Conservation (phyloP, 2,329 filamentous ascomycete genomes). For the Drechslerella coelobrocha region DNA sequence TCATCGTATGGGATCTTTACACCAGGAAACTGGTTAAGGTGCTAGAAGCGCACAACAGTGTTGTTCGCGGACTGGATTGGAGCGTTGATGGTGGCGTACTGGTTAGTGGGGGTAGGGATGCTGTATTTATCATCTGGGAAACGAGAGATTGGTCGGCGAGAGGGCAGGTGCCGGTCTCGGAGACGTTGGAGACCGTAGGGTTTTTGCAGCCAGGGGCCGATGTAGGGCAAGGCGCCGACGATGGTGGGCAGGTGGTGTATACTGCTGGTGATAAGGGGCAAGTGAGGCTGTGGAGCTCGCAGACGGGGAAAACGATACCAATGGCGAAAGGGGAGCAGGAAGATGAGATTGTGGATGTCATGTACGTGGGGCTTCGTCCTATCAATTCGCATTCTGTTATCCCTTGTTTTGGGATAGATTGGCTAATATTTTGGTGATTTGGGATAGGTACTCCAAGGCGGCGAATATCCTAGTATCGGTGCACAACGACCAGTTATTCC, state of each 20-base stretch:
- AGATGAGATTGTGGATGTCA: constrained; percentile 71
- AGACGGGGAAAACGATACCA: constrained; percentile 79
- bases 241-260: constrained; percentile 61
- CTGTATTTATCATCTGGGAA: constrained; percentile 93
- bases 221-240: constrained; percentile 59
- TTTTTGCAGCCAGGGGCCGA: constrained; percentile 75
- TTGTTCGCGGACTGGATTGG: constrained; percentile 84
- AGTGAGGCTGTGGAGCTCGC: constrained; percentile 81
- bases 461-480: constrained; percentile 72
- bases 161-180: constrained; percentile 81
- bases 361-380: constrained; percentile 59
- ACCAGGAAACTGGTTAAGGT: constrained; percentile 78
- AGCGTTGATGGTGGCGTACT: constrained; percentile 61
- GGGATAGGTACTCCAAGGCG: constrained; percentile 52
- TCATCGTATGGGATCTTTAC: constrained; percentile 89
- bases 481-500: constrained; percentile 86
- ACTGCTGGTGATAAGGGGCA: constrained; percentile 84
- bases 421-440: constrained; percentile 17
- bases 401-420: neutral
- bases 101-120: constrained; percentile 86
- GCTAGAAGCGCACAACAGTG: constrained; percentile 90
- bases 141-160: constrained; percentile 80
- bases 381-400: neutral
- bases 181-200: constrained; percentile 82
- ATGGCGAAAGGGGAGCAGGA: constrained; percentile 68